These are phyloP conservation scores for Colletotrichum limetticola DNA, from an alignment of 2,329 filamentous ascomycete species.

Conservation along the genomic window DNA sequence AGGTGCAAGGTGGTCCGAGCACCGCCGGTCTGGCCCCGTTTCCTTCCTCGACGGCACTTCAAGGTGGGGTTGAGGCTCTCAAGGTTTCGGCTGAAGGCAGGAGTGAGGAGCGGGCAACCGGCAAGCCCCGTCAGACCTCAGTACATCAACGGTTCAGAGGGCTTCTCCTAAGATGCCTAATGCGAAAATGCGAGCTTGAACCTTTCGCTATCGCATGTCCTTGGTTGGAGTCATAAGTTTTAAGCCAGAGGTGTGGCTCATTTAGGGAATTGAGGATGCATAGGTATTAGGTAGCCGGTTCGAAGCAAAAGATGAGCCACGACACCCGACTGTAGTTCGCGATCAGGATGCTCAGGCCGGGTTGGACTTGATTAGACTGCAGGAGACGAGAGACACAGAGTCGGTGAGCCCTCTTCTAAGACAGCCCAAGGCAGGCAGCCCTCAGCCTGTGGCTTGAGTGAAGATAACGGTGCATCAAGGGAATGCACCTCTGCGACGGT, in stretches of 20 bases:
- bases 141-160: not conserved
- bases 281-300: not conserved
- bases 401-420: conserved; percentile 16
- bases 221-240: not conserved
- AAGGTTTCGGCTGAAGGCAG: conserved; percentile 7
- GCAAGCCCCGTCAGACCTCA: not conserved
- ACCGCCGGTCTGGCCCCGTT: conserved; percentile 1
- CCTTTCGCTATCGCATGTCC: conserved; percentile 10
- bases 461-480: not conserved
- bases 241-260: not conserved
- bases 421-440: not conserved
- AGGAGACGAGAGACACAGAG: conserved; percentile 9
- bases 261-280: not conserved
- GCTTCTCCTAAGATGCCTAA: not conserved
- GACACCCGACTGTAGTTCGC: not conserved
- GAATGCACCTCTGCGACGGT: not conserved
- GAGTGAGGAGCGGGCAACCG: not conserved
- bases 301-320: not conserved
- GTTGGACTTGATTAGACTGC: not conserved
- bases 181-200: not conserved
- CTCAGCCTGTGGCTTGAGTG: not conserved
- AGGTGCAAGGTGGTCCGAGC: conserved; percentile 13
- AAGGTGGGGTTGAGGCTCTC: conserved; percentile 15
- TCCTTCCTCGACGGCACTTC: not conserved
- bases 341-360: not conserved